phyloP scores from a whole-genome alignment of 352 stramenopile genomes.

The Phytopythium kandeliae region DNA sequence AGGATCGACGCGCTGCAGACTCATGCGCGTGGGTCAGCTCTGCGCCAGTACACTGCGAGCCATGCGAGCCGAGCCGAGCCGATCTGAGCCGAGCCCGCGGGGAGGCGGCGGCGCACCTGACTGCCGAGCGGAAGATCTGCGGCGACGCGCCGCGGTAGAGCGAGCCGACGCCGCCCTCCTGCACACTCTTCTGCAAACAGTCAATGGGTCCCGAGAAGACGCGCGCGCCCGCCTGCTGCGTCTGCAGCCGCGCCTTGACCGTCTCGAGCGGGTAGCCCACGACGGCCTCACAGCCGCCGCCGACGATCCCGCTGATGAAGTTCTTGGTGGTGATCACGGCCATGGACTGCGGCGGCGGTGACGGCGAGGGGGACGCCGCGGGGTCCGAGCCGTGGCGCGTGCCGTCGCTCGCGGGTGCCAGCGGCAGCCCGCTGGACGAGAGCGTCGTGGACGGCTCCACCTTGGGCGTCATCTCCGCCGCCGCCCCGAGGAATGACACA shows the following conservation, averaged over 20 bases:
- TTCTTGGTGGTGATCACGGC: slow-evolving; percentile 51
- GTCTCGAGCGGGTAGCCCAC: slow-evolving; percentile 67
- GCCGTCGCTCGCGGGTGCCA: neutral
- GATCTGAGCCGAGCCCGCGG: neutral
- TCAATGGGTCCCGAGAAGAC: slow-evolving; percentile 41
- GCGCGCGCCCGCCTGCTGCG: slow-evolving; percentile 25
- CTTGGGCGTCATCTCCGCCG: slow-evolving; percentile 4
- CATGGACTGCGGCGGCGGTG: slow-evolving; percentile 27
- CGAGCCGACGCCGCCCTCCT: slow-evolving; percentile 42
- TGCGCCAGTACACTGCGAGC: no score
- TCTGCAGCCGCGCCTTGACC: slow-evolving; percentile 66
- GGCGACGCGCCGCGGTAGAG: slow-evolving; percentile 64
- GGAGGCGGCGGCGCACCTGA: slow-evolving; percentile 31
- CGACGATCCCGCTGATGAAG: slow-evolving; percentile 54
- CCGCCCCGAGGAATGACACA: neutral
- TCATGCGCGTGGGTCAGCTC: neutral
- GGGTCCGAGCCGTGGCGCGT: neutral
- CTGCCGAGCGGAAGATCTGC: slow-evolving; percentile 59
- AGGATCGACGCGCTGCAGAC: slow-evolving; percentile 46
- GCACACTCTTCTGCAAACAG: slow-evolving; percentile 49
- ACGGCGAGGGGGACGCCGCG: neutral
- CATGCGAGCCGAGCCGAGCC: no score
- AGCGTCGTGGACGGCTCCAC: slow-evolving; percentile 7
- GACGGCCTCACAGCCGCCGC: slow-evolving; percentile 48
- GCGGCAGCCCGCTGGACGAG: slow-evolving; percentile 7